Evolutionary conservation across 169 alveolate genomes (phyloP), one percentile per base, ranked within the genome.

Genomic region (Miamiensis avidus): DNA sequence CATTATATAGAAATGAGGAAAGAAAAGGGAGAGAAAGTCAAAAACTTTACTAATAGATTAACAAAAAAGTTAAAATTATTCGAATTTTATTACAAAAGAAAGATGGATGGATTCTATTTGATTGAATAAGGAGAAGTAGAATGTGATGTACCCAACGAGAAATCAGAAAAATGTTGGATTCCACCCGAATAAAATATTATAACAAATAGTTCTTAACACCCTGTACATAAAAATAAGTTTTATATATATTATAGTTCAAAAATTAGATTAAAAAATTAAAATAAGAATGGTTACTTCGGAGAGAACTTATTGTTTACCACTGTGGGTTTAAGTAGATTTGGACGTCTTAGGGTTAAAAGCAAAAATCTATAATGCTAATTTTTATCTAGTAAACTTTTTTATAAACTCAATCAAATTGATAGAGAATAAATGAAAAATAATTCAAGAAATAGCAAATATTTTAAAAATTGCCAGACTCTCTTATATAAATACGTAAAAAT

Each of bases 401-500:
- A 75, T 75, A 75, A 75, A 75, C 31, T 75, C 16, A 27, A 65
- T 31, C 33, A 34, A 0, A 75, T 75, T 25, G 81, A 75, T 75
- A 75, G 33, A 75, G 81, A 75, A 16, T 34, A 31, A 65, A 75
- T 75, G 81, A 75, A 75, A 29, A 25, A 34, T 26, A 75, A 75
- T 16, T 34, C 33, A 20, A 31, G 33, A 75, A 75, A 75, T 26
- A 75, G 81, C 33, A 65, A 75, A 27, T 75, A 75, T n/a, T 75
- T 75, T 28, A 65, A 34, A 28, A 75, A 75, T 31, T 75, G 81
- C 25, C 27, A 75, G 11, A 75, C 69, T 31, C 25, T 75, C 26
- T 29, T 75, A 31, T 75, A 75, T 31, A 75, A 75, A 75, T 75
- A 75, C n/a, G n/a, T n/a, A n/a, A n/a, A n/a, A n/a, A n/a, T n/a